Evolutionary conservation across 78 protist genomes (phyloP).

Genomic region (Corallochytrium limacisporum): DNA sequence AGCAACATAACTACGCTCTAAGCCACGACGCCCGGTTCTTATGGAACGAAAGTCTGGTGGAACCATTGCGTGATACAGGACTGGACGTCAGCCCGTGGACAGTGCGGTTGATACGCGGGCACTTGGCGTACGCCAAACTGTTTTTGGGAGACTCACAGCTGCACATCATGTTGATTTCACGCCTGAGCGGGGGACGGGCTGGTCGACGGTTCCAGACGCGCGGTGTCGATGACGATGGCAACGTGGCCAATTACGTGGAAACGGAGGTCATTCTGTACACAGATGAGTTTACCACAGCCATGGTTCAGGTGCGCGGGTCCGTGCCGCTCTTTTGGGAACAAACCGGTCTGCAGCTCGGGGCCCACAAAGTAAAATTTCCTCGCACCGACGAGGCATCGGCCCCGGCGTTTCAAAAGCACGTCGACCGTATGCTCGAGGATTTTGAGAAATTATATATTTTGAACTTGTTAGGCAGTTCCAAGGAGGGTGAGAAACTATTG

Average conservation of each 20-base stretch:
- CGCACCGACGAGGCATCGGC: constrained; percentile 26
- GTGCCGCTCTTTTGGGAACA: constrained; percentile 77
- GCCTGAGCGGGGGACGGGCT: constrained; percentile 43
- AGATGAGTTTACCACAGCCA: not conserved
- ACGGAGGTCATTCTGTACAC: constrained; percentile 46
- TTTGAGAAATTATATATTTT: constrained; percentile 31
- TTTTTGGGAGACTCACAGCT: too few species aligned
- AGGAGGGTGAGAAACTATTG: constrained; percentile 17
- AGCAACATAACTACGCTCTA: too few species aligned
- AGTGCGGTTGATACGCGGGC: too few species aligned
- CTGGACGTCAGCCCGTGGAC: too few species aligned
- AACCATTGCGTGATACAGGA: too few species aligned
- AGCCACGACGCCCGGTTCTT: too few species aligned
- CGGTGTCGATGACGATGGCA: constrained; percentile 71
- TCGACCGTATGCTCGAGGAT: constrained; percentile 24
- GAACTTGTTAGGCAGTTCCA: constrained; percentile 33
- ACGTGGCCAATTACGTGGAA: constrained; percentile 72
- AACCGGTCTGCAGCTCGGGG: constrained; percentile 17
- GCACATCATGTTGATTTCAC: too few species aligned
- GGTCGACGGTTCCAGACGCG: constrained; percentile 66
- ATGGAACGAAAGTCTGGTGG: too few species aligned
- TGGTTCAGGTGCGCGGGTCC: constrained; percentile 38
- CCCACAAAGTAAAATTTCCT: not conserved
- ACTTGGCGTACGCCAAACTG: too few species aligned
- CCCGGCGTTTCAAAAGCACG: constrained; percentile 50